A percentile compares a stretch with the other conserved stretches of the same genome.
Evolutionary conservation across 768 basidiomycete genomes (phyloP).

Genomic region (Nevesoporus exiguus): DNA sequence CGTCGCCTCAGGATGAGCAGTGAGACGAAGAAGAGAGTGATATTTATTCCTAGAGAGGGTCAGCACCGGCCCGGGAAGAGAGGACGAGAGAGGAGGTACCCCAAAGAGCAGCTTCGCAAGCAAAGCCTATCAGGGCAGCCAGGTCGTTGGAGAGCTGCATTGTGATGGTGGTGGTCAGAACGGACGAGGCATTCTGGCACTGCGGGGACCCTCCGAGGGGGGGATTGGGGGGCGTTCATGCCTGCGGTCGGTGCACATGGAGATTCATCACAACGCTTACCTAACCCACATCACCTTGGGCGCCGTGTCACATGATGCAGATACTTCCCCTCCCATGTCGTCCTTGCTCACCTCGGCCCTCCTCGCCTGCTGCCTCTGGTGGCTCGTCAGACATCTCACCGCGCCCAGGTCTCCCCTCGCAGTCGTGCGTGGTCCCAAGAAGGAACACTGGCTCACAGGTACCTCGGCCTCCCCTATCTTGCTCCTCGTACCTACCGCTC

Average conservation of each 20-base stretch:
- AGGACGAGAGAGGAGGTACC: slow-evolving; percentile 16
- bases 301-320: neutral
- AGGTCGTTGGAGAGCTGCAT: slow-evolving; percentile 31
- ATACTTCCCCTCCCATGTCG: neutral
- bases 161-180: neutral
- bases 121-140: slow-evolving; percentile 37
- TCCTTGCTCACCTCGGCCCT: slow-evolving; percentile 1
- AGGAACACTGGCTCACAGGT: slow-evolving; percentile 37
- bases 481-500: neutral
- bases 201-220: neutral
- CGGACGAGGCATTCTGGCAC: neutral
- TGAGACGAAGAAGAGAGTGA: slow-evolving; percentile 30
- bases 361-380: slow-evolving; percentile 17
- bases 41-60: slow-evolving; percentile 14
- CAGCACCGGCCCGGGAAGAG: neutral
- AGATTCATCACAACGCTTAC: neutral
- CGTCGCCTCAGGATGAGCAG: slow-evolving; percentile 23
- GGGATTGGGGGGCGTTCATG: neutral
- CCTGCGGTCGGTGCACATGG: neutral
- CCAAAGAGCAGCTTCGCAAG: slow-evolving; percentile 35
- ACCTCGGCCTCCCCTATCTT: neutral
- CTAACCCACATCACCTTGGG: neutral
- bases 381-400: slow-evolving; percentile 11
- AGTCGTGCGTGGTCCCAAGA: slow-evolving; percentile 28
- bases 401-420: slow-evolving; percentile 17